Evolutionary conservation across 805 yeast genomes (phyloP), one percentile per base, ranked within the genome.

Genomic region (Grigorovia jiainica): DNA sequence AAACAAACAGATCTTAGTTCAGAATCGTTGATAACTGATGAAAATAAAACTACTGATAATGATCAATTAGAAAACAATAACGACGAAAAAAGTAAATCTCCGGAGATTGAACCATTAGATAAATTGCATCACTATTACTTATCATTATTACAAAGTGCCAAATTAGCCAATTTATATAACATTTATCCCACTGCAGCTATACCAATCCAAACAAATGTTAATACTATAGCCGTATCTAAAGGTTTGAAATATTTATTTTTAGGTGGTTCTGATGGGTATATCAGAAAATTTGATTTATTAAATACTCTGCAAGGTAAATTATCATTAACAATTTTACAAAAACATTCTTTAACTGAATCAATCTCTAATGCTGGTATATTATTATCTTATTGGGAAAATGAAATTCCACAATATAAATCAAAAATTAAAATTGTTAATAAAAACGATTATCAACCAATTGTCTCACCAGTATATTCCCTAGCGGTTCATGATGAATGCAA

Each of bases 201-300:
- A 9, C 90, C 95, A 1, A 87, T 85, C 52, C 72, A 86, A 1
- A 65, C 85, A 1, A 79, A 83, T 21, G 81, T 92, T 25, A 87
- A 87, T 61, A 73, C 92, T 2, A 51, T 90, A 29, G 81, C 89
- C 2, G 66, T 87, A 36, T 75, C 95, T 1, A 76, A 75, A 52
- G 95, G 94, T 5, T 80, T 87, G 34, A 80, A 79, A 55, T 89
- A 87, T 82, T 68, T 92, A 32, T 82, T 89, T 53, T 81, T 95
- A 1, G 98, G 98, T 17, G 97, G 97, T 8, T 90, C 83, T 49
- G 98, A 92, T 61, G 98, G 98, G 4, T 85, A 79, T 53, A 83
- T 92, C 27, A 69, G 98, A 38, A 87, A 84, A 57, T 92, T 82
- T 64, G 95, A 92, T 62, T 81, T 92, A 47, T 72, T 79, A 32